Evolutionary conservation across 1,139 yeast genomes (phyloP).

Genomic region (Saccharomyces uvarum): DNA sequence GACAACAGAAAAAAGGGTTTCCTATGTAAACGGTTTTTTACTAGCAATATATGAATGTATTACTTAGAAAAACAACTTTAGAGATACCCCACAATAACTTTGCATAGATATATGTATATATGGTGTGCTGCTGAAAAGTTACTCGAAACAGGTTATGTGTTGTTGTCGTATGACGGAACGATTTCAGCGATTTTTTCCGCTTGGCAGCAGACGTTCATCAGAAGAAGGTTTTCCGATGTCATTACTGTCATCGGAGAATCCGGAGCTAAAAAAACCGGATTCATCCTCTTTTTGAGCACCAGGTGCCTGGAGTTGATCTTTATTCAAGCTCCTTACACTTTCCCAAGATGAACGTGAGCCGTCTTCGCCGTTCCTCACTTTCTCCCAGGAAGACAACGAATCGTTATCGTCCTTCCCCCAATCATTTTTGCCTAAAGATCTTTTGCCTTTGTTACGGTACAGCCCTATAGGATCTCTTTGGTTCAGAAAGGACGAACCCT

Average conservation of each 20-base stretch:
- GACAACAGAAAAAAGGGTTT: neutral
- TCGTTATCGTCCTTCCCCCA: neutral
- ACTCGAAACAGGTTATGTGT: too few species aligned
- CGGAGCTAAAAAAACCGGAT: slow-evolving; percentile 1
- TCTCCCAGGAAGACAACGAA: neutral
- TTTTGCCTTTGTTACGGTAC: slow-evolving; percentile 23
- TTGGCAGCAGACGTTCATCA: neutral
- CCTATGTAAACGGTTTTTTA: neutral
- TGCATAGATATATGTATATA: neutral
- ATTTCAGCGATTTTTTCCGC: neutral
- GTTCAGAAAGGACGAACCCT: slow-evolving; percentile 19
- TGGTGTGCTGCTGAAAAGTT: too few species aligned
- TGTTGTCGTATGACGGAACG: too few species aligned
- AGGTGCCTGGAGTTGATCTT: neutral
- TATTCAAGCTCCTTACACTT: slow-evolving; percentile 12
- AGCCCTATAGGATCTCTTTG: slow-evolving; percentile 35
- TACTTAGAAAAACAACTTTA: neutral
- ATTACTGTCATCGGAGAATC: slow-evolving; percentile 1
- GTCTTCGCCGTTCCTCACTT: slow-evolving; percentile 4
- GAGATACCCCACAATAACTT: neutral
- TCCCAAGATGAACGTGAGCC: slow-evolving; percentile 21
- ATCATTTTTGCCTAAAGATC: neutral
- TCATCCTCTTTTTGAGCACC: slow-evolving; percentile 1
- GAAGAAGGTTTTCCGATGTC: neutral
- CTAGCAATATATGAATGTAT: neutral